Evolutionary conservation across 345 rosid species (phyloP).

Genomic region (Populus nigra): DNA sequence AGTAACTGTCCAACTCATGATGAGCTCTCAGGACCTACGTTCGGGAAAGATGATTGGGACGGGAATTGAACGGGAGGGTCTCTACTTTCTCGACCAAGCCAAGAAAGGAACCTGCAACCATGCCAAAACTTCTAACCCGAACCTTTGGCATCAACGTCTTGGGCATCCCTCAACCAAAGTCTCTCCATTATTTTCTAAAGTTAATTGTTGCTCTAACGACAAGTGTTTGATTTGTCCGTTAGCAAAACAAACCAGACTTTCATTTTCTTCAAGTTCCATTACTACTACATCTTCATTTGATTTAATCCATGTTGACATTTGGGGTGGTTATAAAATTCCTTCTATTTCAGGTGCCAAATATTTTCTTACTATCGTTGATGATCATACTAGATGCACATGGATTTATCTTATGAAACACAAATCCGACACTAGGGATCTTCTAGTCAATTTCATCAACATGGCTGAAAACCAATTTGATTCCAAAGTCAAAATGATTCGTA

Average conservation of each 20-base stretch:
- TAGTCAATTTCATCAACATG: too few species aligned
- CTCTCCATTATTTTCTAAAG: background rate
- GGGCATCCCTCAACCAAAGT: background rate
- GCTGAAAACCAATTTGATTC: too few species aligned
- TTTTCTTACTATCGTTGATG: too few species aligned
- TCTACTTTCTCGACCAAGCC: background rate
- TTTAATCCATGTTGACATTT: too few species aligned
- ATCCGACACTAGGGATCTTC: too few species aligned
- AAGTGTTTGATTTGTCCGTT: background rate
- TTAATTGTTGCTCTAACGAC: background rate
- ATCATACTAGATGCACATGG: too few species aligned
- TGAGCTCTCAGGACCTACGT: background rate
- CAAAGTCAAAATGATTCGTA: too few species aligned
- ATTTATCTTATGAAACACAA: too few species aligned
- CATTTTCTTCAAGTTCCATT: background rate
- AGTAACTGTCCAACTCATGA: too few species aligned
- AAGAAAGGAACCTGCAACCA: background rate
- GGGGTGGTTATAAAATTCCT: too few species aligned
- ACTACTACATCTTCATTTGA: background rate
- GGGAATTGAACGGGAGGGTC: background rate
- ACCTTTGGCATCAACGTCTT: background rate
- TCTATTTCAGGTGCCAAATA: too few species aligned
- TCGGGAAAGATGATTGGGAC: background rate
- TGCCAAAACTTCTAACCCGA: background rate
- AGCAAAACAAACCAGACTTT: background rate